Evolutionary conservation across 1,284 basidiomycete species (phyloP).

Genomic region (Xanthoconium separans): DNA sequence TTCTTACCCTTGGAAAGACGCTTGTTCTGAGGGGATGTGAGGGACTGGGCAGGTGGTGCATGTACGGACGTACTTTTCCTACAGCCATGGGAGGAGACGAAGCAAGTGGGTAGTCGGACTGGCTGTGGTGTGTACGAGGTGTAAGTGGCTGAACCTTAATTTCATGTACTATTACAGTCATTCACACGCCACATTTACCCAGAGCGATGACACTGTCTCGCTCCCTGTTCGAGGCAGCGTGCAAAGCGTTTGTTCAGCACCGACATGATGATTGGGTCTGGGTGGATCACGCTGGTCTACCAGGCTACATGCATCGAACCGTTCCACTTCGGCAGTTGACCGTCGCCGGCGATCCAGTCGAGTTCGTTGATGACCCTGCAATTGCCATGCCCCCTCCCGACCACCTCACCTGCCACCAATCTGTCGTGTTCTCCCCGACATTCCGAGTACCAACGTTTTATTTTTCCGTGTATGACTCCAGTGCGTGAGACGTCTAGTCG

Average conservation of each 20-base stretch:
- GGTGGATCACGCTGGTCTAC: constrained; percentile 50
- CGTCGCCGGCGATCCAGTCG: constrained; percentile 6
- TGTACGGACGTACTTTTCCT: constrained; percentile 68
- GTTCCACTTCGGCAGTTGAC: constrained; percentile 8
- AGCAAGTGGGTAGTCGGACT: constrained; percentile 48
- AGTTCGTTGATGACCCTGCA: constrained; percentile 35
- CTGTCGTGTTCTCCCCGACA: constrained; percentile 68
- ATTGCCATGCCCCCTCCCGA: constrained; percentile 17
- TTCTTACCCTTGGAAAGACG: constrained; percentile 99
- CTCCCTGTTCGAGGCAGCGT: constrained; percentile 60
- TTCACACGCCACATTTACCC: constrained; percentile 47
- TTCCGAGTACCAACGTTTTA: constrained; percentile 80
- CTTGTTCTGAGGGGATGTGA: constrained; percentile 69
- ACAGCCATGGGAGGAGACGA: constrained; percentile 75
- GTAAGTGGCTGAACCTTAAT: constrained; percentile 44
- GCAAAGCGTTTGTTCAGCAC: constrained; percentile 49
- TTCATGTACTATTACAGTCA: constrained; percentile 44
- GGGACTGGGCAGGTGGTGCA: not conserved
- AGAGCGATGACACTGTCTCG: constrained; percentile 38
- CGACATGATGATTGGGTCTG: constrained; percentile 53
- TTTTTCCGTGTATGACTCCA: constrained; percentile 63
- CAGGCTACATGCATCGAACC: constrained; percentile 46
- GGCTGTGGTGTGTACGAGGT: constrained; percentile 42
- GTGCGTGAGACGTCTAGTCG: constrained; percentile 44
- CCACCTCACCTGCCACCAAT: constrained; percentile 51